Conservation (phyloP, 495 filamentous ascomycete species). For the Neurospora sp. region DNA sequence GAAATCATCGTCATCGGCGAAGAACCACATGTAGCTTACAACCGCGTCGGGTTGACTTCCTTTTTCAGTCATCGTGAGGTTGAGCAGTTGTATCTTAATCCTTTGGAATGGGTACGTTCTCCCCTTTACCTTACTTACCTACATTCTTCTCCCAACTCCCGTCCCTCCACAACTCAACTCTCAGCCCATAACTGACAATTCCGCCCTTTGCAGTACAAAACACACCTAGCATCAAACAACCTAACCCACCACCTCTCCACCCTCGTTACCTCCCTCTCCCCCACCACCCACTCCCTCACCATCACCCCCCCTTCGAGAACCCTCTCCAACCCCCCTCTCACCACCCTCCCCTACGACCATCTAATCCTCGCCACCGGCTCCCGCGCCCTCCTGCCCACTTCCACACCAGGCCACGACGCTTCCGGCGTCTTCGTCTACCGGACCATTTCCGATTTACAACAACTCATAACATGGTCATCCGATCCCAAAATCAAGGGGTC, state of each 20-base stretch:
- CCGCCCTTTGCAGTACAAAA: no score
- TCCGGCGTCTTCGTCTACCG: slow-evolving; percentile 92
- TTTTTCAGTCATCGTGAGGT: slow-evolving; percentile 89
- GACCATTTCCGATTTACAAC: slow-evolving; percentile 75
- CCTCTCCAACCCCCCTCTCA: slow-evolving; percentile 89
- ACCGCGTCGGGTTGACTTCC: slow-evolving; percentile 86
- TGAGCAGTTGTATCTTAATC: slow-evolving; percentile 85
- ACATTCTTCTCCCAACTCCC: no score
- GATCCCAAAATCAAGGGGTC: slow-evolving; percentile 46
- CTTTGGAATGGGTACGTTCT: slow-evolving; percentile 64
- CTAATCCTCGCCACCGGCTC: slow-evolving; percentile 89
- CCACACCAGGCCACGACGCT: slow-evolving; percentile 77
- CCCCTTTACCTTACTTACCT: no score
- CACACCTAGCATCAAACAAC: no score
- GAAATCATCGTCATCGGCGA: slow-evolving; percentile 88
- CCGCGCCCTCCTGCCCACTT: slow-evolving; percentile 69
- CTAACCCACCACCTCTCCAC: slow-evolving; percentile 81
- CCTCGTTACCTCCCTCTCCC: slow-evolving; percentile 59
- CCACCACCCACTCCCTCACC: slow-evolving; percentile 55
- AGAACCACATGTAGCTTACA: slow-evolving; percentile 86
- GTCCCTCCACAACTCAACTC: no score
- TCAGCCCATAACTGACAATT: no score
- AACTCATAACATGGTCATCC: slow-evolving; percentile 64
- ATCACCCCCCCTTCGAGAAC: slow-evolving; percentile 81
- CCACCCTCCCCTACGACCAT: slow-evolving; percentile 82